Evolutionary conservation across 768 basidiomycete genomes (phyloP).

Genomic region (Pleurotus tuoliensis): DNA sequence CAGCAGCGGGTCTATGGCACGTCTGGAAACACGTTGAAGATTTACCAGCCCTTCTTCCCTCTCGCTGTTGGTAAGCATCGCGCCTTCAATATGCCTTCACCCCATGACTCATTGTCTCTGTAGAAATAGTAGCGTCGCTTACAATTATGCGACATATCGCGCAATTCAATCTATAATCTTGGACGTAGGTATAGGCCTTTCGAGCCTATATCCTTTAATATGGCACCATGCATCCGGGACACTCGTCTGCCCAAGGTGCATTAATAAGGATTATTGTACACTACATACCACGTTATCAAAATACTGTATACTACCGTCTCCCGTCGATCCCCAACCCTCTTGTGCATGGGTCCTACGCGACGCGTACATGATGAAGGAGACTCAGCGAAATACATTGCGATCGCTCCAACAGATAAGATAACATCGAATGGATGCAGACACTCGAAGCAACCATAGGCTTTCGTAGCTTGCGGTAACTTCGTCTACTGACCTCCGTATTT

Average conservation of each 20-base stretch:
- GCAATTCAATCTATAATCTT: constrained; percentile 38
- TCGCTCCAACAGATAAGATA: too few species aligned
- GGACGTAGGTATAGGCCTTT: neutral
- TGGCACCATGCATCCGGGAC: neutral
- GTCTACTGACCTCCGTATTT: too few species aligned
- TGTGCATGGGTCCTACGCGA: too few species aligned
- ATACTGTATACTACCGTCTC: too few species aligned
- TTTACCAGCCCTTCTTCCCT: constrained; percentile 38
- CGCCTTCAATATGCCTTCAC: constrained; percentile 1
- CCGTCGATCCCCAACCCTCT: too few species aligned
- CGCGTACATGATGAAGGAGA: too few species aligned
- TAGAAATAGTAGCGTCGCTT: constrained; percentile 56
- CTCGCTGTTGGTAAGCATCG: constrained; percentile 34
- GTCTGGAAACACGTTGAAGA: constrained; percentile 47
- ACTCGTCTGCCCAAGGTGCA: neutral
- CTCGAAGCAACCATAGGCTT: too few species aligned
- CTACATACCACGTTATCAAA: neutral
- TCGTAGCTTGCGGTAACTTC: too few species aligned
- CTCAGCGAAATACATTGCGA: too few species aligned
- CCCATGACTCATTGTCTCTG: neutral
- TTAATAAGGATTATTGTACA: neutral
- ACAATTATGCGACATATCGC: constrained; percentile 64
- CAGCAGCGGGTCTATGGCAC: constrained; percentile 39
- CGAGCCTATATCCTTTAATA: constrained; percentile 22
- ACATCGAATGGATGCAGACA: too few species aligned